Base-by-base conservation (phyloP, 768 basidiomycete genomes). In the Hericium rajendrae region DNA sequence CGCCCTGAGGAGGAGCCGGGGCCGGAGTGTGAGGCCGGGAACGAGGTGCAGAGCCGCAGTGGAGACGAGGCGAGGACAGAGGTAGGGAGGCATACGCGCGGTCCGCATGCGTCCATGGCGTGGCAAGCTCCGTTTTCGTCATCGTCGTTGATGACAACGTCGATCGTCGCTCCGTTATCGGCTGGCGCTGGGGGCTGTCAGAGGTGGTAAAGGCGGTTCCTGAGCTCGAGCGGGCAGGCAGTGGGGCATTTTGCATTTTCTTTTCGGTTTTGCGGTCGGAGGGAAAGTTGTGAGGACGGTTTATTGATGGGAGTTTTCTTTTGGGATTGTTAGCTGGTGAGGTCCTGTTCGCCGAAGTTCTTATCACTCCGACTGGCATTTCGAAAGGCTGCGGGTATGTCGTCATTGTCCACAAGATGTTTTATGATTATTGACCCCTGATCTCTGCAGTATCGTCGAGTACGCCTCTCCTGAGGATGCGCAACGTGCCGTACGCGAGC, bases 361-460 rank as follows among this genome's bases (percentile, higher is more conserved):
- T 99, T 68, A 78, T 94, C 65, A 97, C 97, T 6, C 95, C 95
- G 15, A 94, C 90, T 20, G 95, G 95, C 32, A 83, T 95, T 55
- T 97, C 94, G 24, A 99, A 99, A 72, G 95, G 95, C 70, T 99
- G 95, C 85, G 95, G 95, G 97, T 97, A 67, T 74, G 94, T 81
- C 38, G 49, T 39, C 54, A 50, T 32, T 48, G 15, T 50, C 39
- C 59, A 10, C 41, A 38, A 46, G 11, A 46, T 41, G 28, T 26
- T 26, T 49, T 38, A 60, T 74, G 12, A 68, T 46, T 60, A 38
- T 12, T 28, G n/a, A 8, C 51, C 40, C 24, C 3, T 57, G 6
- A 38, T n/a, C 0, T 52, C 51, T 26, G 0, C 59, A 98, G 95
- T 56, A 97, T 99, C 64, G 95, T 99, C 65, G 95, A 99, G 71